Base-by-base conservation (phyloP, 345 rosid genomes). In the Bruguiera gymnorhiza region DNA sequence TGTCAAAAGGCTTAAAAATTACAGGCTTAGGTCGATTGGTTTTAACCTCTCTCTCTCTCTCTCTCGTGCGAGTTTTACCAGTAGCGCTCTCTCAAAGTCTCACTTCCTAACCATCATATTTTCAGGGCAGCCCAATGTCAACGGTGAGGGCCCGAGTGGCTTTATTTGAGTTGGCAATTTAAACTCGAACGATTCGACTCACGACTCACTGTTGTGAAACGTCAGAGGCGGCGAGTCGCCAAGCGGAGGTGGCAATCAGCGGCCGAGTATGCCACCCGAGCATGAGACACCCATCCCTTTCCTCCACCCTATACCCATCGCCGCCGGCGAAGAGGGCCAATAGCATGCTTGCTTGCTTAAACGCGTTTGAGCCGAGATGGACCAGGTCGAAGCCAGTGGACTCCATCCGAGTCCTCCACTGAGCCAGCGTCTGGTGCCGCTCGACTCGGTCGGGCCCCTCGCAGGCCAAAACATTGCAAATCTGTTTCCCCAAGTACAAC, bases 241-340 rank as follows among this genome's bases (percentile, higher is more conserved):
- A 93, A 23, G 98, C 97, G 2, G 97, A 91, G 65, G 98, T 85
- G 56, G 96, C 85, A 5, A 93, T 86, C 18, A 93, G 88, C 21
- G 96, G 94, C 5, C 96, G 83, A 0, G 88, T 89, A 36, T 93
- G 93, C 98, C 97, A 93, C 29, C 96, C 97, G 61, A 93, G 83
- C 87, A 86, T 87, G 67, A 93, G 59, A 74, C 96, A 86, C 2
- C 97, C 98, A 15, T 74, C 74, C 20, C 74, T 86, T 83, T 93
- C 98, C 76, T 93, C 98, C 79, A 93, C 98, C 37, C 83, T 73
- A 65, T 89, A 93, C 36, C 98, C 98, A 24, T 91, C 89, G 2
- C 96, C 96, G 23, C 98, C 90, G 5, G 88, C 86, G 36, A 76
- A 87, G 26, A 87, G 31, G 2, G 89, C 93, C 79, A 93, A 34